Evolutionary conservation across 768 basidiomycete species (phyloP).

Genomic region (Leccinum aurantiacum): DNA sequence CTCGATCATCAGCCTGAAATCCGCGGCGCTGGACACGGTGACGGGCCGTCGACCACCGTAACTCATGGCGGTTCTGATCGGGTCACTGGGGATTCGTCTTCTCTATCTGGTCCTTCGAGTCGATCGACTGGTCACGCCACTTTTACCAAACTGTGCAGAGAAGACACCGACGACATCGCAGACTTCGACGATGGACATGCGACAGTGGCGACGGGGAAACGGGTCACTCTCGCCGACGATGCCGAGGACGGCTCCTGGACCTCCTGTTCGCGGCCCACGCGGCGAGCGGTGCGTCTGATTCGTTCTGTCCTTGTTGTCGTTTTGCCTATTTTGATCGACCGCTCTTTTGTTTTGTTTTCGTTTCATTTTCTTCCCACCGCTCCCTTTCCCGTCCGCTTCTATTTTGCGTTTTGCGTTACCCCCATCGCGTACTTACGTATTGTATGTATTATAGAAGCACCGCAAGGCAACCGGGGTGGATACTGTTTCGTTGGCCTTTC

Average conservation of each 20-base stretch:
- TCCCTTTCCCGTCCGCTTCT: background rate
- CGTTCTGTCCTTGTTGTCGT: background rate
- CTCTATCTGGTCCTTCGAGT: constrained; percentile 14
- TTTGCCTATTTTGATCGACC: background rate
- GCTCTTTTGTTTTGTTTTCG: background rate
- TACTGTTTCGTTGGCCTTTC: background rate
- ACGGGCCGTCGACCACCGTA: constrained; percentile 10
- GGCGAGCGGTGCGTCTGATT: constrained; percentile 25
- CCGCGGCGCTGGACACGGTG: constrained; percentile 17
- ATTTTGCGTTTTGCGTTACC: background rate
- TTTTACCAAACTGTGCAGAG: constrained; percentile 27
- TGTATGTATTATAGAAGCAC: constrained; percentile 22
- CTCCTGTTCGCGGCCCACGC: constrained; percentile 22
- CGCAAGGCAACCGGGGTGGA: constrained; percentile 19
- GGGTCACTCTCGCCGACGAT: constrained; percentile 24
- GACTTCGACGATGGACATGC: constrained; percentile 22
- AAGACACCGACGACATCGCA: constrained; percentile 31
- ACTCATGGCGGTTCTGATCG: constrained; percentile 9
- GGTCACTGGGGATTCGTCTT: constrained; percentile 9
- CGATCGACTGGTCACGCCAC: constrained; percentile 22
- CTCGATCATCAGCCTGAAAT: constrained; percentile 18
- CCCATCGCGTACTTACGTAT: background rate
- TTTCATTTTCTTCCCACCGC: background rate
- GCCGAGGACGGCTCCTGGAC: constrained; percentile 17
- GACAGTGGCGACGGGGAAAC: constrained; percentile 23